Evolutionary conservation across 2,329 filamentous ascomycete species (phyloP).

Genomic region (Domatiomyces catenatus): DNA sequence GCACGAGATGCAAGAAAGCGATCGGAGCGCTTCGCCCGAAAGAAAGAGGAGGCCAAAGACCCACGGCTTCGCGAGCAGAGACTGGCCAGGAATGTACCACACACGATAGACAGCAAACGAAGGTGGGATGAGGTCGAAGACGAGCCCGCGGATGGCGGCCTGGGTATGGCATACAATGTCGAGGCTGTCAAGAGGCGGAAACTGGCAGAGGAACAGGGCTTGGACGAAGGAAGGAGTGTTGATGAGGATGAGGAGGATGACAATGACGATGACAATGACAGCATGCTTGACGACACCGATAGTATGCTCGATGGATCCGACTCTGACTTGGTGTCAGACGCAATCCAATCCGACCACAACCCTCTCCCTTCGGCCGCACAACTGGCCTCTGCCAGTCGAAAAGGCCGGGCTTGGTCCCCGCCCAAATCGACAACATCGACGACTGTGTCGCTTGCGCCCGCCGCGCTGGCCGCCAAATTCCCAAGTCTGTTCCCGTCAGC

Average conservation of each 20-base stretch:
- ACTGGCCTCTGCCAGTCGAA: conserved; percentile 20
- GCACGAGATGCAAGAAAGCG: conserved; percentile 57
- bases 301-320: conserved; percentile 6
- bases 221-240: conserved; percentile 26
- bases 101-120: conserved; percentile 74
- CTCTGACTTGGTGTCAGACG: neutral
- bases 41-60: conserved; percentile 73
- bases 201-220: conserved; percentile 29
- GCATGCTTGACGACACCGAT: conserved; percentile 45
- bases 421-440: conserved; percentile 41
- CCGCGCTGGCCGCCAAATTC: conserved; percentile 46
- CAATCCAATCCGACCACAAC: conserved; percentile 4
- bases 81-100: conserved; percentile 60
- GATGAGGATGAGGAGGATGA: conserved; percentile 28
- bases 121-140: conserved; percentile 67
- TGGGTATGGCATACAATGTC: conserved; percentile 34
- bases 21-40: conserved; percentile 60
- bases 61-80: conserved; percentile 59
- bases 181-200: conserved; percentile 34
- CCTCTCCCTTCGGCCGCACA: conserved; percentile 14
- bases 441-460: conserved; percentile 45
- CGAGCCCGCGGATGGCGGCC: conserved; percentile 29
- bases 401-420: conserved; percentile 39
- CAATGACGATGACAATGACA: conserved; percentile 48
- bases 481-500: conserved; percentile 37